Conservation (phyloP, 2,329 filamentous ascomycete species). For the Arthrobotrys conoides region DNA sequence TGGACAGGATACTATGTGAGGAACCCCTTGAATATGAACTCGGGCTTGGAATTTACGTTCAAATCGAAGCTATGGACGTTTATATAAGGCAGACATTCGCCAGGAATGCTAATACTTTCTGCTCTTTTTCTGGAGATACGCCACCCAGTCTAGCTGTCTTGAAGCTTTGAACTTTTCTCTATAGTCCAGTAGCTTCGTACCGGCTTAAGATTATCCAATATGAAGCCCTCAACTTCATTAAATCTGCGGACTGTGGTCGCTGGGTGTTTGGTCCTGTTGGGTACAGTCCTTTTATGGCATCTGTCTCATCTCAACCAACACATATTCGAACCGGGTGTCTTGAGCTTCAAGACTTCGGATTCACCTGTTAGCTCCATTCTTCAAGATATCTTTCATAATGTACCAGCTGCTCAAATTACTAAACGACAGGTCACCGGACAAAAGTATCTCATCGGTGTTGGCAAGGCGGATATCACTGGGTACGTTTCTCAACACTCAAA, state of each 20-base stretch:
- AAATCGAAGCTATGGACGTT: slow-evolving; percentile 1
- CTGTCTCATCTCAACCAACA: slow-evolving; percentile 50
- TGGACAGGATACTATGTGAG: slow-evolving; percentile 29
- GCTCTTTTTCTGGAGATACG: slow-evolving; percentile 37
- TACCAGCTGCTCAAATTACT: slow-evolving; percentile 61
- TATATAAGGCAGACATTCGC: slow-evolving; percentile 38
- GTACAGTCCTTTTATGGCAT: slow-evolving; percentile 54
- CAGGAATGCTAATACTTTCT: slow-evolving; percentile 36
- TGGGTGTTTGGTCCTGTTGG: slow-evolving; percentile 52
- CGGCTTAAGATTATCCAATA: slow-evolving; percentile 38
- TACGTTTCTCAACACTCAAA: slow-evolving; percentile 10
- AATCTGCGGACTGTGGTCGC: slow-evolving; percentile 54
- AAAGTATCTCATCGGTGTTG: slow-evolving; percentile 76
- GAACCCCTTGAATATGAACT: slow-evolving; percentile 4
- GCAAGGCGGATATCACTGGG: slow-evolving; percentile 81
- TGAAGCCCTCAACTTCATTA: slow-evolving; percentile 51
- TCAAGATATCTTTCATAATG: slow-evolving; percentile 60
- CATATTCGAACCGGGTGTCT: slow-evolving; percentile 47
- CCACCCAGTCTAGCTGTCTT: slow-evolving; percentile 38
- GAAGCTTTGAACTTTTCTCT: slow-evolving; percentile 56
- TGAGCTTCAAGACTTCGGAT: slow-evolving; percentile 48
- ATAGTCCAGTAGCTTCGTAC: slow-evolving; percentile 53
- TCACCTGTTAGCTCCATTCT: slow-evolving; percentile 59
- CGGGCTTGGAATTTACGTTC: slow-evolving; percentile 14
- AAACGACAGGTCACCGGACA: slow-evolving; percentile 65